phyloP scores from a whole-genome alignment of 805 yeast genomes.

The Pichia ethanolica region DNA sequence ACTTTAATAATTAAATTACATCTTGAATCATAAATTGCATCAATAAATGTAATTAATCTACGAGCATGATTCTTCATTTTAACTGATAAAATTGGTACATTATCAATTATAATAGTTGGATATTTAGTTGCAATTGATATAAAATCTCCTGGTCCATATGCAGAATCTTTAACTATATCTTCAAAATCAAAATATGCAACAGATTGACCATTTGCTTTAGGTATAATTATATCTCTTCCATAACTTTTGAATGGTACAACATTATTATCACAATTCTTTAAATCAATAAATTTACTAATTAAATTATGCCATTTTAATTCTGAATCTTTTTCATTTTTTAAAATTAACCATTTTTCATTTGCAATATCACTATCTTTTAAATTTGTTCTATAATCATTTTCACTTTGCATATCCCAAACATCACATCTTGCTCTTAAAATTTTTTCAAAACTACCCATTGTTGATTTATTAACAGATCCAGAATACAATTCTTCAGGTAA shows the following conservation, averaged over 20 bases:
- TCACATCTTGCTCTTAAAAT: slow-evolving; percentile 54
- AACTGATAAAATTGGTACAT: slow-evolving; percentile 52
- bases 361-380: slow-evolving; percentile 20
- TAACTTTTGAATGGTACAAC: slow-evolving; percentile 40
- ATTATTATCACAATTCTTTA: slow-evolving; percentile 2
- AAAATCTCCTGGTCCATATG: slow-evolving; percentile 59
- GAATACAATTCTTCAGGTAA: slow-evolving; percentile 67
- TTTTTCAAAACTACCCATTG: slow-evolving; percentile 49
- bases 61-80: slow-evolving; percentile 62
- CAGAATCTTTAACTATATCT: slow-evolving; percentile 46
- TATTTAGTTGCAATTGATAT: slow-evolving; percentile 57
- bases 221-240: slow-evolving; percentile 44
- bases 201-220: slow-evolving; percentile 32
- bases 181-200: slow-evolving; percentile 43
- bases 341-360: slow-evolving; percentile 28
- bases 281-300: slow-evolving; percentile 17
- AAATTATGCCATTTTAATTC: slow-evolving; percentile 33
- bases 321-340: slow-evolving; percentile 20
- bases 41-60: slow-evolving; percentile 56
- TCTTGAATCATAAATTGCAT: slow-evolving; percentile 61
- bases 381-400: slow-evolving; percentile 45
- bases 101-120: slow-evolving; percentile 49
- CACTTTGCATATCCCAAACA: slow-evolving; percentile 53
- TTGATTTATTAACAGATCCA: slow-evolving; percentile 51
- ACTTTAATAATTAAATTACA: slow-evolving; percentile 51